These are phyloP conservation scores for Russula griseocarnosa DNA, from an alignment of 768 basidiomycete genomes.

Conservation along the genomic window DNA sequence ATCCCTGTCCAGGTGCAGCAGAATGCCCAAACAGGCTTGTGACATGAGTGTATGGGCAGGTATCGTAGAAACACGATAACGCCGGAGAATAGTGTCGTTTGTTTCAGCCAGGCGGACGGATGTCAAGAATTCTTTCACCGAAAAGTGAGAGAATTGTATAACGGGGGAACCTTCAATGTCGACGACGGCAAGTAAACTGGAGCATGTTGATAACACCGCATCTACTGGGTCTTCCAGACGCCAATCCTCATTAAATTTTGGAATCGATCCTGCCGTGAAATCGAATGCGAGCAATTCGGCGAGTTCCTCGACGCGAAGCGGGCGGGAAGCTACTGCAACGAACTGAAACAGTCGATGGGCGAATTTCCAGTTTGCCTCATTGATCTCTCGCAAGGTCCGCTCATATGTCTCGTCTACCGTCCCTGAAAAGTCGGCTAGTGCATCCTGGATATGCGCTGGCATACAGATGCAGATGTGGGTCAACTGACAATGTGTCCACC, in stretches of 20 bases:
- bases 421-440: not conserved
- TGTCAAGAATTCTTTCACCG: not conserved
- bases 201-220: not conserved
- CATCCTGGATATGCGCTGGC: not conserved
- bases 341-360: not conserved
- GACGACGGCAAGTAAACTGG: not conserved
- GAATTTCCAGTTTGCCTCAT: not conserved
- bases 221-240: not conserved
- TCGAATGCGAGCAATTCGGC: not conserved
- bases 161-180: not conserved
- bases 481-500: not conserved
- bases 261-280: not conserved
- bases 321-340: not conserved
- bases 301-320: not conserved
- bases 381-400: not conserved
- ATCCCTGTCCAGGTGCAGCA: not conserved
- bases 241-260: not conserved
- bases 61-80: not conserved
- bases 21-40: not conserved
- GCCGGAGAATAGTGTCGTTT: not conserved
- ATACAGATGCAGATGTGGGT: not conserved
- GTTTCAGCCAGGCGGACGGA: not conserved
- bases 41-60: not conserved
- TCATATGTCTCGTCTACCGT: not conserved
- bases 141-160: not conserved